Percentiles rank a stretch among this genome's conserved stretches.
Evolutionary conservation across 805 yeast genomes (phyloP).

Genomic region (Ogataea haglerorum): DNA sequence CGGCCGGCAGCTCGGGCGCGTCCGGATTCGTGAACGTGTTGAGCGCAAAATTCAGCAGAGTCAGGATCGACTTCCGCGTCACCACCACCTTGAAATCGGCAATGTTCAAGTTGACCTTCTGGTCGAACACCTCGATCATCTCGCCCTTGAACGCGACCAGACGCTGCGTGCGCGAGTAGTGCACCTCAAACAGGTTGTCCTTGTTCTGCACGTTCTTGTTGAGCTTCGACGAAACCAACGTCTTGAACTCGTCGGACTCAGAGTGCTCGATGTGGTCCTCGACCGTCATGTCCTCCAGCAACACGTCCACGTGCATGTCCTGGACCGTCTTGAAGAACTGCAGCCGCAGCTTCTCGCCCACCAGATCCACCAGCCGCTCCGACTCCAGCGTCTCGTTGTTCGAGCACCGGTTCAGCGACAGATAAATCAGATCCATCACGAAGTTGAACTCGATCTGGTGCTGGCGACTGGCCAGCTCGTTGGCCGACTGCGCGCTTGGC

Average conservation of each 20-base stretch:
- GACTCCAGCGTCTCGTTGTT: slow-evolving; percentile 58
- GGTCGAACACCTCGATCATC: slow-evolving; percentile 71
- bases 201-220: slow-evolving; percentile 38
- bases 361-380: slow-evolving; percentile 66
- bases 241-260: slow-evolving; percentile 60
- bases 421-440: slow-evolving; percentile 57
- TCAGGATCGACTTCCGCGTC: slow-evolving; percentile 73
- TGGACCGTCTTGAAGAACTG: slow-evolving; percentile 55
- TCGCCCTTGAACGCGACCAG: slow-evolving; percentile 50
- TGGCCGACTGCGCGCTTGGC: not conserved
- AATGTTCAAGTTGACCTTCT: slow-evolving; percentile 64
- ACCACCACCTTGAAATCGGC: slow-evolving; percentile 76
- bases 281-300: slow-evolving; percentile 61
- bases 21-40: slow-evolving; percentile 87
- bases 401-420: slow-evolving; percentile 66
- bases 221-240: slow-evolving; percentile 63
- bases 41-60: slow-evolving; percentile 73
- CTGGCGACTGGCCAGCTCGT: slow-evolving; percentile 38
- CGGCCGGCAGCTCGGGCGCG: slow-evolving; percentile 66
- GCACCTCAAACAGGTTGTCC: slow-evolving; percentile 55
- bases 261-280: slow-evolving; percentile 71
- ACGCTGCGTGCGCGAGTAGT: slow-evolving; percentile 58
- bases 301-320: slow-evolving; percentile 63
- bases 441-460: slow-evolving; percentile 70
- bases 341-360: slow-evolving; percentile 62